phyloP scores from a whole-genome alignment of 2,329 filamentous ascomycete species.

The Fonsecaea multimorphosa region DNA sequence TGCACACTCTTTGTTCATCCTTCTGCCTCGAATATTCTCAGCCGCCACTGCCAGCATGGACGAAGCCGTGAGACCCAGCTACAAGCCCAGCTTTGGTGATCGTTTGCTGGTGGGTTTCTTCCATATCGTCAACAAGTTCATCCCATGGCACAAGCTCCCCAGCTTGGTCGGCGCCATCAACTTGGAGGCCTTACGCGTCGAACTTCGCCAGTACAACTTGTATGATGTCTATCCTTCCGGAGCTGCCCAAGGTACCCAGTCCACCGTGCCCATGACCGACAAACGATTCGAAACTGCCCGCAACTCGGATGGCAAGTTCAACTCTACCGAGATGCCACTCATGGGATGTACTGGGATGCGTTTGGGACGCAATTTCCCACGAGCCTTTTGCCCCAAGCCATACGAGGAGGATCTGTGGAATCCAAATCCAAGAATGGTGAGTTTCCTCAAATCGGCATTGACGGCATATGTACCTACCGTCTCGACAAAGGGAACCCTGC shows the following conservation, averaged over 20 bases:
- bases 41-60: constrained; percentile 9
- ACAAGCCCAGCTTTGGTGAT: constrained; percentile 42
- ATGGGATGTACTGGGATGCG: constrained; percentile 57
- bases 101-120: constrained; percentile 45
- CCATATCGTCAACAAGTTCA: constrained; percentile 47
- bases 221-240: constrained; percentile 52
- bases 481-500: not conserved
- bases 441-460: constrained; percentile 27
- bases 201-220: constrained; percentile 54
- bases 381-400: constrained; percentile 47
- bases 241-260: constrained; percentile 46
- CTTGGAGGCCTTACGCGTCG: constrained; percentile 49
- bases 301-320: constrained; percentile 55
- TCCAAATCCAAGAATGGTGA: constrained; percentile 54
- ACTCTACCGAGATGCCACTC: constrained; percentile 48
- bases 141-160: constrained; percentile 50
- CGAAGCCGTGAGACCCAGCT: constrained; percentile 31
- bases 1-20: not conserved
- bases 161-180: constrained; percentile 50
- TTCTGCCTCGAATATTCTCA: not conserved
- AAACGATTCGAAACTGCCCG: constrained; percentile 40
- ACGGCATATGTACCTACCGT: not conserved
- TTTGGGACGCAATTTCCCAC: constrained; percentile 54
- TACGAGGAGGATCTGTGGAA: constrained; percentile 51
- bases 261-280: constrained; percentile 24